Base-by-base conservation (phyloP, 768 basidiomycete species). In the Kwoniella newhampshirensis region DNA sequence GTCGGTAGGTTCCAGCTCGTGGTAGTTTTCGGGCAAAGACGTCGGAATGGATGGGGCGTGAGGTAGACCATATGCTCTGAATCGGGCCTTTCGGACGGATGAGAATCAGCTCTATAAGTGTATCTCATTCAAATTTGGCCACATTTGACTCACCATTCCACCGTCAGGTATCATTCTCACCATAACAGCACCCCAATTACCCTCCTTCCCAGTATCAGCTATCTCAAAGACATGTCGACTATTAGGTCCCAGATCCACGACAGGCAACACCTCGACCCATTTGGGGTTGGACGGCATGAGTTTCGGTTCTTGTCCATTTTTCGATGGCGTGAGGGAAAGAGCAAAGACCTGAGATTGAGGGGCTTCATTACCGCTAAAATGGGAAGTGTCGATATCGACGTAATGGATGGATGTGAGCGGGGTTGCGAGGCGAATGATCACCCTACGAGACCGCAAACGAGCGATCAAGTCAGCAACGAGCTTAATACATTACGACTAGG, bases 81-180 rank as follows among this genome's bases (percentile, higher is more conserved):
- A 96, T 15, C 94, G 86, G 50, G 89, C 92, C 91, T 93, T 62
- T 52, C 54, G 12, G 12, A 46, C 15, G 20, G 13, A 23, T 4
- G 25, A 46, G 17, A 50, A 43, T 7, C 25, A 51, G 40, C 32
- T 43, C 65, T 30, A 36, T 56, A 13, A n/a, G 54, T 39, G 4
- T 23, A 7, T 28, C 8, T 15, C 44, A 8, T 8, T 27, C 44
- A 23, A 6, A 8, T 20, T 41, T 41, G 50, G 27, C 27, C 8
- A 32, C 54, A 44, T 44, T 26, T 47, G 40, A 80, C 87, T 79
- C 71, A 91, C 92, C 72, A 98, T 91, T 2, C 96, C 96, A 37
- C 96, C 96, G 68, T 99, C 96, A 2, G 96, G 96, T 77, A 91
- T 91, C 84, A 94, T 92, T 64, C 87, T 86, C 21, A 99, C 84